Conservation (phyloP, 2,329 filamentous ascomycete genomes). For the Botrytis aclada region DNA sequence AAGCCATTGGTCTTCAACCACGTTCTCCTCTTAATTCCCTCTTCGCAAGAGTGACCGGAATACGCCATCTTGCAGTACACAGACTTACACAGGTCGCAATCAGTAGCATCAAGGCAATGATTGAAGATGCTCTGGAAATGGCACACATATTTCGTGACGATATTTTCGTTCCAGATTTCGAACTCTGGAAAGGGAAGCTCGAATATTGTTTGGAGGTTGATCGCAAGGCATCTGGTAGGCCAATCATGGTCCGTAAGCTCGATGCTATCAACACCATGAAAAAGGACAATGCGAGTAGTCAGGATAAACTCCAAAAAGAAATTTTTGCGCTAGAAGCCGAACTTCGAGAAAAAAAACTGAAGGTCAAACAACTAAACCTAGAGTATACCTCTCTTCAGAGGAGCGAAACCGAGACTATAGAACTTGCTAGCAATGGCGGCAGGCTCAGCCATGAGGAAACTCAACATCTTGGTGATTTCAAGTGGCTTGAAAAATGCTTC, state of each 20-base stretch:
- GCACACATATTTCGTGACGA: slow-evolving; percentile 18
- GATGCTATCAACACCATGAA: background rate
- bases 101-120: slow-evolving; percentile 15
- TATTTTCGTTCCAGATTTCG: background rate
- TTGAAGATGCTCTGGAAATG: slow-evolving; percentile 18
- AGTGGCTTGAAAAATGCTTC: background rate
- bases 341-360: background rate
- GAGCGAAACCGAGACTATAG: background rate
- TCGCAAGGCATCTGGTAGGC: background rate
- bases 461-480: background rate
- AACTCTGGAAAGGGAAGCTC: slow-evolving; percentile 5
- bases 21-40: background rate
- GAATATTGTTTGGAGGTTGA: background rate
- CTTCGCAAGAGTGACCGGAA: slow-evolving; percentile 14
- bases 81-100: slow-evolving; percentile 20
- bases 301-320: background rate
- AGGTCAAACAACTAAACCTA: background rate
- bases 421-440: background rate
- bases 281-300: background rate
- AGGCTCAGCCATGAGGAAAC: background rate
- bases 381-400: background rate
- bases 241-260: background rate
- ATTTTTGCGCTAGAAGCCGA: background rate
- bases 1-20: slow-evolving; percentile 17
- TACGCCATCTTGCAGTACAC: slow-evolving; percentile 25